Evolutionary conservation across 495 filamentous ascomycete genomes (phyloP).

Genomic region (Hypomontagnella submonticulosa): DNA sequence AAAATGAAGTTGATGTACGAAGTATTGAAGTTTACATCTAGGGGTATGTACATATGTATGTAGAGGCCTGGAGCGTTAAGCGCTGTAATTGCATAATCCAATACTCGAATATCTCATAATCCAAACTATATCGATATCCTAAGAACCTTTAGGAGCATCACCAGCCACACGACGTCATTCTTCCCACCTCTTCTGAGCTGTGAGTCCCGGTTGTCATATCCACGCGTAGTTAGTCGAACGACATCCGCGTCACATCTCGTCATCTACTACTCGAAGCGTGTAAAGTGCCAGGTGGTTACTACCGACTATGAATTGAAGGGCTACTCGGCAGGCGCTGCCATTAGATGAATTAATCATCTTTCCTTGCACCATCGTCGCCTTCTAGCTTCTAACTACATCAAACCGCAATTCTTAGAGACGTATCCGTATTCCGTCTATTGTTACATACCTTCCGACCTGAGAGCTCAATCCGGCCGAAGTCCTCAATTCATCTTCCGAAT

Average conservation of each 20-base stretch:
- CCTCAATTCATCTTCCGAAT: neutral
- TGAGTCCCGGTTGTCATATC: neutral
- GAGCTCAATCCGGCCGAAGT: neutral
- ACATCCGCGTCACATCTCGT: too few relatives aligned
- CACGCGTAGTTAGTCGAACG: neutral
- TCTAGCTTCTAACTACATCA: neutral
- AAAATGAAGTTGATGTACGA: too few relatives aligned
- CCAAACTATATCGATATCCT: too few relatives aligned
- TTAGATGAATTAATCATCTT: conserved; percentile 5
- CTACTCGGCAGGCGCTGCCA: conserved; percentile 5
- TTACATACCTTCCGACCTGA: conserved; percentile 5
- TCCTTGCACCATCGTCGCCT: neutral
- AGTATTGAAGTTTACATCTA: too few relatives aligned
- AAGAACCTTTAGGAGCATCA: too few relatives aligned
- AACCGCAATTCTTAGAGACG: too few relatives aligned
- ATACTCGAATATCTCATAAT: too few relatives aligned
- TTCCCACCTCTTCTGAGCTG: neutral
- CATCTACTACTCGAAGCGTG: too few relatives aligned
- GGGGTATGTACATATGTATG: too few relatives aligned
- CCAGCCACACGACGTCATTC: conserved; percentile 1
- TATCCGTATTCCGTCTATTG: neutral
- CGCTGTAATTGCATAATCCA: neutral
- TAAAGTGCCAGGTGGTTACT: too few relatives aligned
- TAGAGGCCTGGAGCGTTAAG: too few relatives aligned
- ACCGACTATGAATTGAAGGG: too few relatives aligned